Evolutionary conservation across 768 basidiomycete species (phyloP).

Genomic region (Lactarius sp.): DNA sequence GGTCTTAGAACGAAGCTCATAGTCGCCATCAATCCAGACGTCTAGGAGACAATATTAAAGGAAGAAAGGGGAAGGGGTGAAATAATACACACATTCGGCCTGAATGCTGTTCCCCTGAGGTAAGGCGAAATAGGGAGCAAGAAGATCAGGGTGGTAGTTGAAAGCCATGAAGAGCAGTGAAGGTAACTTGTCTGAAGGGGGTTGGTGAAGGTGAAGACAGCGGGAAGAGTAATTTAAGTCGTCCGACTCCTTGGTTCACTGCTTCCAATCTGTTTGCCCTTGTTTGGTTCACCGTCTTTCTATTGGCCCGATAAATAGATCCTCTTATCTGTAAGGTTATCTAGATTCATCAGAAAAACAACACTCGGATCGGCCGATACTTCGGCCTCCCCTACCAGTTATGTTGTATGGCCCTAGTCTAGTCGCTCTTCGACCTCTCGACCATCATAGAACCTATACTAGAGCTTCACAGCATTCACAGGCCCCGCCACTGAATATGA

Average conservation of each 20-base stretch:
- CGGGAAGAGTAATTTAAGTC: background rate
- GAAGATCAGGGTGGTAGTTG: constrained; percentile 73
- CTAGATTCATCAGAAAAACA: background rate
- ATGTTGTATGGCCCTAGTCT: background rate
- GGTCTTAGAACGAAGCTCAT: constrained; percentile 94
- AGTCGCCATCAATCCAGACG: constrained; percentile 97
- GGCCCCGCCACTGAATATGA: too few relatives aligned
- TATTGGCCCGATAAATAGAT: constrained; percentile 14
- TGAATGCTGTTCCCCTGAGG: constrained; percentile 89
- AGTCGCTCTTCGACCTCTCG: background rate
- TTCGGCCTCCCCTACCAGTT: too few relatives aligned
- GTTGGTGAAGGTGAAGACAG: too few relatives aligned
- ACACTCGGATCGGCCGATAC: background rate
- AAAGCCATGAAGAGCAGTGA: constrained; percentile 13
- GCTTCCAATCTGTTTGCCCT: background rate
- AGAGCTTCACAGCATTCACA: too few relatives aligned
- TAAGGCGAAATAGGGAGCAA: constrained; percentile 84
- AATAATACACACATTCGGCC: constrained; percentile 70
- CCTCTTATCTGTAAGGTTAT: too few relatives aligned
- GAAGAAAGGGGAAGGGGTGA: constrained; percentile 22
- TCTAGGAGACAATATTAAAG: constrained; percentile 45
- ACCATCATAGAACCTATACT: too few relatives aligned
- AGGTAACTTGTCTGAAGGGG: constrained; percentile 8
- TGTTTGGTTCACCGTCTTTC: background rate
- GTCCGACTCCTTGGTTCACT: background rate